Conservation (phyloP, 2,329 filamentous ascomycete genomes). For the Huntiella decipiens region DNA sequence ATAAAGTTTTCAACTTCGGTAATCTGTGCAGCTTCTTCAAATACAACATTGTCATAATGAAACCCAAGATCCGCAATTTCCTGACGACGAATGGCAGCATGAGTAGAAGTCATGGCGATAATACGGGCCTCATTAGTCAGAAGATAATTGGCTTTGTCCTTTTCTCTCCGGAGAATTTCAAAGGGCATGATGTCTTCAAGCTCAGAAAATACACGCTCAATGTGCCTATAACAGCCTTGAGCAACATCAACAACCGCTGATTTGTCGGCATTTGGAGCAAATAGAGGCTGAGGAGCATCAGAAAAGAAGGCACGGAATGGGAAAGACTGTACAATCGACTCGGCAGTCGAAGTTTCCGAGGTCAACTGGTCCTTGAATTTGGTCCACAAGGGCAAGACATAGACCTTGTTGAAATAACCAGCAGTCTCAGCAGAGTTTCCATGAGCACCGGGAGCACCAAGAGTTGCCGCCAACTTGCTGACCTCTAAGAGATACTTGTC, state of each 20-base stretch:
- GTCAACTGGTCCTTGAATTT: conserved; percentile 50
- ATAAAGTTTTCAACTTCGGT: conserved; percentile 97
- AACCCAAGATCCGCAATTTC: conserved; percentile 89
- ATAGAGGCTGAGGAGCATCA: conserved; percentile 71
- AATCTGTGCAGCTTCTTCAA: conserved; percentile 97
- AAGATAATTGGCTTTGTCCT: conserved; percentile 91
- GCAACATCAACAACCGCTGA: conserved; percentile 57
- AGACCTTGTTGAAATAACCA: conserved; percentile 88
- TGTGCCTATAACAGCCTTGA: conserved; percentile 70
- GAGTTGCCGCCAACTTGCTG: conserved; percentile 63
- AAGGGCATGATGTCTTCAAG: conserved; percentile 87
- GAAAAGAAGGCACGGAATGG: conserved; percentile 81
- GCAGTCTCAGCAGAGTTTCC: conserved; percentile 92
- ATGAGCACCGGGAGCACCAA: conserved; percentile 81
- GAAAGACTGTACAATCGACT: conserved; percentile 53
- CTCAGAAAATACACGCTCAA: conserved; percentile 78
- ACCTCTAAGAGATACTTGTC: conserved; percentile 65
- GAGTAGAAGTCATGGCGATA: conserved; percentile 95
- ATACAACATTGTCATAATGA: conserved; percentile 91
- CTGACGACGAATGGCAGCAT: conserved; percentile 81
- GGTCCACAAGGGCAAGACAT: conserved; percentile 72
- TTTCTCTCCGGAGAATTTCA: conserved; percentile 72
- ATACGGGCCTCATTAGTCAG: conserved; percentile 92
- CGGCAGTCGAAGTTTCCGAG: conserved; percentile 33
- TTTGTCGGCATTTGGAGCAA: conserved; percentile 45